A percentile compares a stretch with the other conserved stretches of the same genome.
phyloP scores from a whole-genome alignment of 1,139 yeast genomes.

The Pneumocystis murina region DNA sequence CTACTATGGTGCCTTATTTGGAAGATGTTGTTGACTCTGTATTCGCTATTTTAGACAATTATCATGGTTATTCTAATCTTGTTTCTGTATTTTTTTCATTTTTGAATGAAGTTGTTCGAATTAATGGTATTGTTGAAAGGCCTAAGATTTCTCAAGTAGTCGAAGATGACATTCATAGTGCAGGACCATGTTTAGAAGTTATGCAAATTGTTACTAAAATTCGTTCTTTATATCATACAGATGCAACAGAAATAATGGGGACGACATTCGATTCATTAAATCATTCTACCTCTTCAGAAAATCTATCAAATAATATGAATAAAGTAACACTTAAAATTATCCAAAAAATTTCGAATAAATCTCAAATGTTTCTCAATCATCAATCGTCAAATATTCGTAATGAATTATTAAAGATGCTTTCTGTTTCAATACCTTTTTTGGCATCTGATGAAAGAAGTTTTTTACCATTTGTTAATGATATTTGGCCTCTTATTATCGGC shows the following conservation, averaged over 20 bases:
- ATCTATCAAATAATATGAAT: conserved; percentile 29
- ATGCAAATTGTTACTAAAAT: conserved; percentile 27
- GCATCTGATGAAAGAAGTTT: conserved; percentile 45
- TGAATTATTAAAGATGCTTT: conserved; percentile 41
- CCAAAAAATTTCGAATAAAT: conserved; percentile 50
- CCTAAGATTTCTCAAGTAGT: conserved; percentile 2
- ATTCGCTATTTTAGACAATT: conserved; percentile 63
- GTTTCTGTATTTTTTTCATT: conserved; percentile 63
- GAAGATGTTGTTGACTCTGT: conserved; percentile 59
- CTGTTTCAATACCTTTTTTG: conserved; percentile 42
- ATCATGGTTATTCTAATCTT: conserved; percentile 62
- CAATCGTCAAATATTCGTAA: conserved; percentile 42
- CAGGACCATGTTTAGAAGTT: conserved; percentile 11
- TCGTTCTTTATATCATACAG: conserved; percentile 20
- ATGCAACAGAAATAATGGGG: conserved; percentile 21
- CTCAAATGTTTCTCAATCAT: conserved; percentile 57
- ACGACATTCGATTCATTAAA: background rate
- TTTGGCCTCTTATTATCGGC: conserved; percentile 44
- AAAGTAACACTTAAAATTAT: conserved; percentile 44
- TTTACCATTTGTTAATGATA: conserved; percentile 50
- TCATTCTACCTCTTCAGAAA: background rate
- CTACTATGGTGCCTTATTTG: conserved; percentile 46
- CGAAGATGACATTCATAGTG: background rate
- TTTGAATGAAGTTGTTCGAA: conserved; percentile 48
- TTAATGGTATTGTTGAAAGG: conserved; percentile 27